These are phyloP conservation scores for Helianthus tuberosus DNA, from an alignment of 129 eudicot species.

Conservation along the genomic window DNA sequence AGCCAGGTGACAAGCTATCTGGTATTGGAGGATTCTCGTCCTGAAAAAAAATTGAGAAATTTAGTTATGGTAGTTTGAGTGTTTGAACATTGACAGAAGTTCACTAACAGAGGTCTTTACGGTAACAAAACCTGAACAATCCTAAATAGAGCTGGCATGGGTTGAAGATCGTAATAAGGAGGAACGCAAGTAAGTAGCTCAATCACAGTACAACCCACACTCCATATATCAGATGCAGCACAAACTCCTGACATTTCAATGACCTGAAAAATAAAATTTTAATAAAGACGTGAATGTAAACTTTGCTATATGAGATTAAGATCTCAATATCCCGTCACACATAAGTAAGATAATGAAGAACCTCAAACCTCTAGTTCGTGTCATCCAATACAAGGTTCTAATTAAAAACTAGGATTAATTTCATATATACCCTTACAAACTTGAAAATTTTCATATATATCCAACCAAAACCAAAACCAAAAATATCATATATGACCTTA, in stretches of 20 bases:
- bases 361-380: background rate
- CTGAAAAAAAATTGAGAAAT: slow-evolving; percentile 43
- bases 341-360: background rate
- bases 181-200: slow-evolving; percentile 98
- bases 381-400: background rate
- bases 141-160: slow-evolving; percentile 98
- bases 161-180: slow-evolving; percentile 97
- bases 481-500: no score
- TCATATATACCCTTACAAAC: no score
- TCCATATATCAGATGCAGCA: slow-evolving; percentile 99
- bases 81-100: slow-evolving; percentile 8
- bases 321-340: slow-evolving; percentile 1
- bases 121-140: slow-evolving; percentile 73
- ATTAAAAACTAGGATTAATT: background rate
- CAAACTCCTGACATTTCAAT: slow-evolving; percentile 99
- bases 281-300: background rate
- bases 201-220: slow-evolving; percentile 99
- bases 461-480: no score
- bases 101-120: background rate
- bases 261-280: slow-evolving; percentile 56
- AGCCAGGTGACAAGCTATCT: slow-evolving; percentile 85
- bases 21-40: slow-evolving; percentile 99
- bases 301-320: background rate
- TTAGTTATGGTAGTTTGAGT: slow-evolving; percentile 18
- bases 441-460: no score